Base-by-base conservation (phyloP, 1,284 basidiomycete genomes). In the Neonothopanus nambi region DNA sequence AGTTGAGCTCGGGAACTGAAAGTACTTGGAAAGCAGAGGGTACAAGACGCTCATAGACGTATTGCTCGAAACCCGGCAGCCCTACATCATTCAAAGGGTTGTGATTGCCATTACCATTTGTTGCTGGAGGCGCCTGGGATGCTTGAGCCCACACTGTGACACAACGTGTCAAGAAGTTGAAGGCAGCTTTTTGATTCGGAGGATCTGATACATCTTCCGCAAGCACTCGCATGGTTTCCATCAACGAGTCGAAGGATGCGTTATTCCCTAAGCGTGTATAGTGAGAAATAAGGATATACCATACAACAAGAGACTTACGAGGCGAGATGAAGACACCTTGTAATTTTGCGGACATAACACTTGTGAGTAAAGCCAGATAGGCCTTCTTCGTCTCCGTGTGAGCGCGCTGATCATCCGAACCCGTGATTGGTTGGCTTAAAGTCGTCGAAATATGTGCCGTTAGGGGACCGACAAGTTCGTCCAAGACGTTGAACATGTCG, bases 1-100 rank as follows among this genome's bases (percentile, higher is more conserved):
- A 77, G 65, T 96, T 96, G 66, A 98, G 95, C 39, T 85, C 80
- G 0, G 89, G 82, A 20, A 82, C 78, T 11, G 90, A 86, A 0
- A 95, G 85, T 4, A 98, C 85, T 20, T 85, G 79, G 67, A 99
- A 98, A 30, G 88, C 87, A 1, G 87, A 75, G 3, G 92, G 92
- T 48, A 98, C 76, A 39, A 98, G 74, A 8, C 87, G 84, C 60
- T 96, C 90, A 68, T 99, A 99, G 47, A 98, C 81, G 67, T 97
- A 97, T 12, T 83, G 80, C 62, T 98, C 94, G 66, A 98, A 99
- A 1, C 96, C 96, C 12, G 93, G 93, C 24, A 99, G 70, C 15
- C 80, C 75, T 26, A 56, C 39, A 20, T 56, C 55, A 35, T 54
- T 80, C 68, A 54, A 21, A 11, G 47, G 46, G 33, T 42, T 71